Conservation (phyloP, 2,329 filamentous ascomycete species). For the Phyllachora maydis region DNA sequence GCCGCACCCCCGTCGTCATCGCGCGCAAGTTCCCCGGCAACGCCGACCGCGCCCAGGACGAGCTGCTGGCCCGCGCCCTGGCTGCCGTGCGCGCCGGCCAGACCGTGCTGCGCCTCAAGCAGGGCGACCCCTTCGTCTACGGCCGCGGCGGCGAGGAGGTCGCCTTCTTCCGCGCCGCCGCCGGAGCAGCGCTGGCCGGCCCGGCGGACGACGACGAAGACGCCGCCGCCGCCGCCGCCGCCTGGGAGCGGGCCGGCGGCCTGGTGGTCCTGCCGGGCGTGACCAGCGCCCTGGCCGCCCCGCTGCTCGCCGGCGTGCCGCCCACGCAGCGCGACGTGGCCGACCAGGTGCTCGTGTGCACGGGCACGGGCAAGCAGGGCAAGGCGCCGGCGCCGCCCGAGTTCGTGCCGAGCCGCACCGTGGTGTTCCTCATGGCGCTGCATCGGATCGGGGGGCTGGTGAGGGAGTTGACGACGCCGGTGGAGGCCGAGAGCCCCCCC, state of each 20-base stretch:
- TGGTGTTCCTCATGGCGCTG: slow-evolving; percentile 88
- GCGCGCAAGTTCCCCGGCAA: slow-evolving; percentile 96
- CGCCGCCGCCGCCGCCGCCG: slow-evolving; percentile 71
- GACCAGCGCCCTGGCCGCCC: slow-evolving; percentile 70
- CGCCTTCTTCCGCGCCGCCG: slow-evolving; percentile 51
- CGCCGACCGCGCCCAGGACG: slow-evolving; percentile 79
- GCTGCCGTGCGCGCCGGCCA: slow-evolving; percentile 44
- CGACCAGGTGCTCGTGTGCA: slow-evolving; percentile 91
- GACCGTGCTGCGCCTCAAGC: slow-evolving; percentile 76
- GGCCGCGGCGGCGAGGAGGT: slow-evolving; percentile 89
- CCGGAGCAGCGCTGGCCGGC: slow-evolving; percentile 32
- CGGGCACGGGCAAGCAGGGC: slow-evolving; percentile 83
- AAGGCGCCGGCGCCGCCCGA: slow-evolving; percentile 62
- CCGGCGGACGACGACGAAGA: slow-evolving; percentile 84
- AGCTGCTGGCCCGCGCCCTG: slow-evolving; percentile 63
- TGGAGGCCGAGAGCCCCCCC: slow-evolving; percentile 9
- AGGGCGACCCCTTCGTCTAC: slow-evolving; percentile 93
- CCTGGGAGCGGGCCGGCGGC: slow-evolving; percentile 42
- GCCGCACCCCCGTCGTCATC: slow-evolving; percentile 74
- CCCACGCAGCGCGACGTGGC: slow-evolving; percentile 75
- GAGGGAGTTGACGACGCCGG: slow-evolving; percentile 37
- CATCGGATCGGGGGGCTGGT: slow-evolving; percentile 65
- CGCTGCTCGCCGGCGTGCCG: slow-evolving; percentile 74
- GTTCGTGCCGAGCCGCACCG: slow-evolving; percentile 57
- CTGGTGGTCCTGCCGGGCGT: slow-evolving; percentile 69